Evolutionary conservation across 345 rosid species (phyloP), one percentile per base, ranked within the genome.

Genomic region (Hibiscus syriacus): DNA sequence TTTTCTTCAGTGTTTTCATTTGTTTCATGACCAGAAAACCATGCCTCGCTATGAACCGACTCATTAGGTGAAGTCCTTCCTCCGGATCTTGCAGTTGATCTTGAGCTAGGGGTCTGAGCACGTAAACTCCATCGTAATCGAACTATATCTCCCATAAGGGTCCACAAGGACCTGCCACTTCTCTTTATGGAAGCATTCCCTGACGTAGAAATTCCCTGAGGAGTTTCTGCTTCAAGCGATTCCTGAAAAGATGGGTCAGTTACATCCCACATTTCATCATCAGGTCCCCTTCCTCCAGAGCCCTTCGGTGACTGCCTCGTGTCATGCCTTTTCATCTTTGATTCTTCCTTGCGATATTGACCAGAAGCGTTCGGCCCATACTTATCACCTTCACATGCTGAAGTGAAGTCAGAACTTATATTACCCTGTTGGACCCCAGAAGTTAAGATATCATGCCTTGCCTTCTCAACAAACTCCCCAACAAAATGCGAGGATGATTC

Each of bases 1-100:
- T 76, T 83, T 59, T 84, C 84, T 26, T 84, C 91, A 68, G 67
- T 80, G 55, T 71, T n/a, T n/a, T n/a, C n/a, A n/a, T n/a, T n/a
- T n/a, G n/a, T 88, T 64, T 88, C 99, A 77, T 38, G 92, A 41
- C 96, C 96, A 73, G 97, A 94, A 80, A 94, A 85, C 91, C 91
- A 89, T 39, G 90, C 71, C 59, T 83, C 96, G 61, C 87, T 85
- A 30, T 80, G 73, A 67, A 71, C 78, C 63, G 97, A 89, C 70
- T 81, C 95, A 74, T 72, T 73, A 26, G 95, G 80, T 26, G 84
- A 81, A 83, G 77, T 80, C 81, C 82, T 91, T 74, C 74, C 83
- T 55, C 80, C 80, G 1, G 85, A 81, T 68, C 62, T 82, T 55
- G 71, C 64, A 76, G 79, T 76, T 65, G 92, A 82, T 53, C 70